A percentile compares a stretch with the other conserved stretches of the same genome.
phyloP scores from a whole-genome alignment of 768 basidiomycete species.

The Sarcomyxa edulis region DNA sequence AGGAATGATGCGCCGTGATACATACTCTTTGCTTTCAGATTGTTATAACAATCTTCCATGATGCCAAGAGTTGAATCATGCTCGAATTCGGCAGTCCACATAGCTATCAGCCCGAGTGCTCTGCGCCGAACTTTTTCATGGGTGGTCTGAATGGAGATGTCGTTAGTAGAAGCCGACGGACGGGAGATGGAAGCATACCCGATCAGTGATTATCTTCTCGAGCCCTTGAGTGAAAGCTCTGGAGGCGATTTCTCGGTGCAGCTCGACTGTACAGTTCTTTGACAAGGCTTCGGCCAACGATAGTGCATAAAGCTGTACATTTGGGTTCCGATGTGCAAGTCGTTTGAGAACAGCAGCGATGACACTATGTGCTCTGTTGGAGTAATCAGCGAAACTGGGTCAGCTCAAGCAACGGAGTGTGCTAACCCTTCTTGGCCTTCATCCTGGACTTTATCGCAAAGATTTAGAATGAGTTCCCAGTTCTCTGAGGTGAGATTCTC shows the following conservation, averaged over 20 bases:
- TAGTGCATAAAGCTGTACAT: conserved; percentile 93
- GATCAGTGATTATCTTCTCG: conserved; percentile 82
- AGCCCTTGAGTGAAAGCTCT: conserved; percentile 87
- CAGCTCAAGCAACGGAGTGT: no score
- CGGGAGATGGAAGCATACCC: conserved; percentile 43
- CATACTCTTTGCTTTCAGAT: conserved; percentile 77
- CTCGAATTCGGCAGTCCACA: conserved; percentile 85
- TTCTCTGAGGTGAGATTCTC: conserved; percentile 93
- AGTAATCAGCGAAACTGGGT: conserved; percentile 1
- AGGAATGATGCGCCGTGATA: conserved; percentile 5
- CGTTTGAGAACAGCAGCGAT: conserved; percentile 85
- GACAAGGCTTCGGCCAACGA: conserved; percentile 83
- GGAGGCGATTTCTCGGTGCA: conserved; percentile 85
- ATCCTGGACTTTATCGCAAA: conserved; percentile 95
- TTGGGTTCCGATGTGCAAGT: conserved; percentile 89
- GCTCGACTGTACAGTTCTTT: conserved; percentile 81
- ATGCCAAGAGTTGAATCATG: conserved; percentile 75
- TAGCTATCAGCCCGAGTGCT: conserved; percentile 63
- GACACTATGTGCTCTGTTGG: conserved; percentile 82
- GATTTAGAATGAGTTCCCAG: conserved; percentile 90
- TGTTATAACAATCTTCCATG: conserved; percentile 87
- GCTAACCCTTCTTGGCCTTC: conserved; percentile 83
- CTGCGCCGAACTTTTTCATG: conserved; percentile 87
- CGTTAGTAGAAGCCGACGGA: background rate
- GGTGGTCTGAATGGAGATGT: conserved; percentile 53